Evolutionary conservation across 192 early-diverging fungal genomes (phyloP).

Genomic region (Chytriomyces confervae): DNA sequence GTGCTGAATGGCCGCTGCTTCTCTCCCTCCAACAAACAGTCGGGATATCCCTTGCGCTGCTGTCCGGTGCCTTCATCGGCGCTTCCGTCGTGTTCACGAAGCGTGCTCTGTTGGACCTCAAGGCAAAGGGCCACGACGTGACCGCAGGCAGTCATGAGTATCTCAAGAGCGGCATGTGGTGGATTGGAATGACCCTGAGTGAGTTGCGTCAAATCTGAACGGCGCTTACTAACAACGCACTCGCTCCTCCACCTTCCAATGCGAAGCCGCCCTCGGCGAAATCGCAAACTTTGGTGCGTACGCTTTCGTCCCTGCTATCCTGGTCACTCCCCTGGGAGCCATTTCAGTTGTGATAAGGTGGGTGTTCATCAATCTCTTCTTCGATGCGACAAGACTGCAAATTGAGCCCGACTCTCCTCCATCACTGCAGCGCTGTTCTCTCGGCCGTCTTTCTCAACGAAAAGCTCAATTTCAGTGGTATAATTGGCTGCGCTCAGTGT

Average conservation of each 20-base stretch:
- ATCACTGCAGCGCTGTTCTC: conserved; percentile 56
- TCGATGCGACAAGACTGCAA: background rate
- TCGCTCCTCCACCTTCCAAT: conserved; percentile 43
- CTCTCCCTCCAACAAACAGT: conserved; percentile 35
- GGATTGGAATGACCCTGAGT: conserved; percentile 85
- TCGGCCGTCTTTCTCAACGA: conserved; percentile 69
- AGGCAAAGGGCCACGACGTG: conserved; percentile 70
- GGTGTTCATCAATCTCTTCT: background rate
- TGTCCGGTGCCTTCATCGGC: conserved; percentile 83
- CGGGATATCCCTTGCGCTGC: conserved; percentile 84
- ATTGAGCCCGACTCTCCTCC: too few relatives aligned
- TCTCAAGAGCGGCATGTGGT: conserved; percentile 88
- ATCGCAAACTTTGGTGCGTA: conserved; percentile 94
- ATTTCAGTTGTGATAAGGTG: conserved; percentile 87
- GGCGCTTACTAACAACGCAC: background rate
- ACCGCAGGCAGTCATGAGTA: conserved; percentile 77
- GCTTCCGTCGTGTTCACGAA: conserved; percentile 89
- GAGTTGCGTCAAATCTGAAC: conserved; percentile 26
- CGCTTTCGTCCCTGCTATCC: conserved; percentile 92
- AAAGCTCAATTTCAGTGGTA: conserved; percentile 58
- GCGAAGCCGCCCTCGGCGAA: conserved; percentile 87
- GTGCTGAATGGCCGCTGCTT: background rate
- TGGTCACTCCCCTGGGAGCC: conserved; percentile 90
- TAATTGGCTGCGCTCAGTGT: conserved; percentile 66
- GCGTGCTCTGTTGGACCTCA: conserved; percentile 81